Evolutionary conservation across 306 rosid species (phyloP).

Genomic region (Luffa acutangula): DNA sequence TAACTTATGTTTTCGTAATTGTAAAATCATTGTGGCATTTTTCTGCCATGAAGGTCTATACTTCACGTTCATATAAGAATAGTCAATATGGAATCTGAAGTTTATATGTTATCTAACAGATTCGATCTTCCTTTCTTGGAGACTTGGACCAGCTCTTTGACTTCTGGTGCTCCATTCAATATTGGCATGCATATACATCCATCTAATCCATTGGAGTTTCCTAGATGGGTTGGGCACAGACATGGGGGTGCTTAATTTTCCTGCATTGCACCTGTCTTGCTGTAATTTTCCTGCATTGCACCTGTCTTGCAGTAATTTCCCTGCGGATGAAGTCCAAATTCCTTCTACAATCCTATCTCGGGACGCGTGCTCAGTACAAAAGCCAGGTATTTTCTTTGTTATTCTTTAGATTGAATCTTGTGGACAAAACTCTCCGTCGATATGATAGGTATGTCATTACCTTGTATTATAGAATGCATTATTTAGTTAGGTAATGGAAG

Average conservation of each 20-base stretch:
- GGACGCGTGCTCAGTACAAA: background rate
- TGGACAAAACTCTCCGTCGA: background rate
- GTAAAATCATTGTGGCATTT: background rate
- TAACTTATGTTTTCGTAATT: background rate
- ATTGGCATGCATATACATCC: background rate
- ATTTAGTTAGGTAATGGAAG: background rate
- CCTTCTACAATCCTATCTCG: background rate
- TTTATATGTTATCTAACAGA: background rate
- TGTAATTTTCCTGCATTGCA: background rate
- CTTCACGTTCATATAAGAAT: background rate
- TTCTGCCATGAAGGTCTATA: background rate
- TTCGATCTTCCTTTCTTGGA: background rate
- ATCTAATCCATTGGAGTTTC: background rate
- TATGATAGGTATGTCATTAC: background rate
- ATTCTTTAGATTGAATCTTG: background rate
- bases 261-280: conserved; percentile 1
- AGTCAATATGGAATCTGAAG: background rate
- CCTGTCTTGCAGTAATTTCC: background rate
- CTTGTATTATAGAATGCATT: background rate
- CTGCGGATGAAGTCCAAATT: background rate
- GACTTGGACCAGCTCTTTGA: background rate
- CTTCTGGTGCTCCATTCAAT: background rate
- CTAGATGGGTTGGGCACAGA: background rate
- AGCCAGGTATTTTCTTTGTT: background rate
- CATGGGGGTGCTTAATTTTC: background rate